phyloP scores from a whole-genome alignment of 495 filamentous ascomycete species.

The Parachaetomium inaequale region DNA sequence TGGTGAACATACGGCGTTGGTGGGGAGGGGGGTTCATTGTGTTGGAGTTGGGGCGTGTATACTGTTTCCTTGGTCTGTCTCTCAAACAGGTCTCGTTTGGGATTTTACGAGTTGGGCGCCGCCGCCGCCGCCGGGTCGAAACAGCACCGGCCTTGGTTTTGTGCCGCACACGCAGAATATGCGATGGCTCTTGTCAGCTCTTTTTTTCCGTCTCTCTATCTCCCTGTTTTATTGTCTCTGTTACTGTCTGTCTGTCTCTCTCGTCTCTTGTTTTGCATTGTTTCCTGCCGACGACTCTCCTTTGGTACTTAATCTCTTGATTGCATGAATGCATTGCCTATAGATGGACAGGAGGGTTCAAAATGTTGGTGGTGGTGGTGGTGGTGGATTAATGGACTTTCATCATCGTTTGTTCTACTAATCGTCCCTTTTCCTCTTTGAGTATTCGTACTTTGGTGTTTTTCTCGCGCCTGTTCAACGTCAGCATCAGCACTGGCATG shows the following conservation, averaged over 20 bases:
- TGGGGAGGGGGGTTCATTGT: background rate
- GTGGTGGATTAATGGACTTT: background rate
- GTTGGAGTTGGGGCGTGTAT: background rate
- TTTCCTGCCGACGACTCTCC: background rate
- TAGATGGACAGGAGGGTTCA: background rate
- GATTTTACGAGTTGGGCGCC: background rate
- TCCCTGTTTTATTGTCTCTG: background rate
- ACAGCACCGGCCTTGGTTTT: slow-evolving; percentile 3
- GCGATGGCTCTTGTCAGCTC: background rate
- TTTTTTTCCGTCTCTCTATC: background rate
- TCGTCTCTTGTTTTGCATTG: background rate
- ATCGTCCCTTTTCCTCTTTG: background rate
- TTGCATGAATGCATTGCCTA: background rate
- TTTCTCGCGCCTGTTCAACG: too few relatives aligned
- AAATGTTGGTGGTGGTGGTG: too few relatives aligned
- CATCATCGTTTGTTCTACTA: background rate
- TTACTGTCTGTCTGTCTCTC: background rate
- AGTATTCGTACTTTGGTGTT: background rate
- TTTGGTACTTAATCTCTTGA: background rate
- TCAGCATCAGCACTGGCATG: background rate
- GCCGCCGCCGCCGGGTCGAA: slow-evolving; percentile 5
- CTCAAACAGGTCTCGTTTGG: background rate
- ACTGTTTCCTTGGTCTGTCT: background rate
- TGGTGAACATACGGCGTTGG: background rate
- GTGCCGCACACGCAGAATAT: background rate